Evolutionary conservation across 2,329 filamentous ascomycete genomes (phyloP), one percentile per base, ranked within the genome.

Genomic region (Fusarium ramigenum): DNA sequence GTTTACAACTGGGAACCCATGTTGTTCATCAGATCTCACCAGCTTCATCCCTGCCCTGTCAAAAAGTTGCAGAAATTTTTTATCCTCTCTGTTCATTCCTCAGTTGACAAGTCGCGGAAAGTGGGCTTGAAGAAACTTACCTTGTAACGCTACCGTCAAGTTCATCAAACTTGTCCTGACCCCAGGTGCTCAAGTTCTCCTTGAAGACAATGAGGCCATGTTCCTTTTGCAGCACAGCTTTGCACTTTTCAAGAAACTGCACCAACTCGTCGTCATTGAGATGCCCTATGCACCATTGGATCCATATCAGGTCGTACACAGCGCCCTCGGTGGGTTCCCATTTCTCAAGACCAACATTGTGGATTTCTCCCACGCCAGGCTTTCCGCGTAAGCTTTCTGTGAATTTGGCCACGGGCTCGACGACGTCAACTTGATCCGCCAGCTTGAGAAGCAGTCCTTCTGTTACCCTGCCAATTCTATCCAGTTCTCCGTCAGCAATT

Each of bases 211-310:
- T 81, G 11, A 83, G 15, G 0, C 75, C 77, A 4, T 65, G 65
- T 0, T 78, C 78, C 4, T 78, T 77, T 2, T 65, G 65, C 7
- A 85, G 57, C 0, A 69, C 85, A 0, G 81, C 75, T 53, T 86
- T 87, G 79, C 93, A 93, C 32, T 89, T 85, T 63, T 83, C 75
- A 21, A 98, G 82, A 77, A 92, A 97, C 5, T 83, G 84, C 2
- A 93, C 85, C 8, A 98, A 80, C 80, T 97, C 90, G 12, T 82
- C 82, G 79, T 97, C 94, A 1, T 89, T 94, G 61, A 97, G 84
- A 80, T 98, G 92, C 30, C 93, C 93, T 12, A 96, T 82, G 81
- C 95, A 98, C 95, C 95, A 97, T 82, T 98, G 95, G 59, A 89
- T 92, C 93, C 94, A 97, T 69, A 98, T 90, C 50, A 97, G 81